A percentile compares a stretch with the other conserved stretches of the same genome.
These are phyloP conservation scores for Penicillium lagena DNA, from an alignment of 495 filamentous ascomycete genomes.

Conservation along the genomic window DNA sequence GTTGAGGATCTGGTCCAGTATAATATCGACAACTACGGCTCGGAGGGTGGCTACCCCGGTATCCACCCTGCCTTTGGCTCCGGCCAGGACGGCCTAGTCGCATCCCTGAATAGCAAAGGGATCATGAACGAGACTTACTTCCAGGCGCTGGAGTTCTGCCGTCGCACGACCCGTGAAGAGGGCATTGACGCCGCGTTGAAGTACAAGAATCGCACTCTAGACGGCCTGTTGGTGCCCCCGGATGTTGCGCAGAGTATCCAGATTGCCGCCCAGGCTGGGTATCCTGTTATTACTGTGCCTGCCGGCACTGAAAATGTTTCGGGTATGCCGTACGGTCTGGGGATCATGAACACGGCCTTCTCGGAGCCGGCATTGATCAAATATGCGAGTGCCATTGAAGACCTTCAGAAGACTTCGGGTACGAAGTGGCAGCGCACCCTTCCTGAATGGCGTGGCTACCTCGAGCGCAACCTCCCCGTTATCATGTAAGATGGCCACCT, in stretches of 20 bases:
- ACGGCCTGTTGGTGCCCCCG: conserved; percentile 59
- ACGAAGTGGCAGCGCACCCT: conserved; percentile 35
- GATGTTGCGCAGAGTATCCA: conserved; percentile 58
- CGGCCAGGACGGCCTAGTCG: conserved; percentile 65
- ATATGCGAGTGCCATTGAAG: conserved; percentile 65
- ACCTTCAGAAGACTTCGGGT: conserved; percentile 39
- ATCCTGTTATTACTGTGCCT: conserved; percentile 65
- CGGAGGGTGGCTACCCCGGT: conserved; percentile 62
- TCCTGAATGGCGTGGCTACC: conserved; percentile 49
- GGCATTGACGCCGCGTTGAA: conserved; percentile 63
- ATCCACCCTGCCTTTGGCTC: conserved; percentile 60
- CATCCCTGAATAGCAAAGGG: conserved; percentile 51
- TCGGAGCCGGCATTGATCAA: conserved; percentile 54
- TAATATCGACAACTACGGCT: conserved; percentile 58
- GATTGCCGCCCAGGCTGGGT: conserved; percentile 53
- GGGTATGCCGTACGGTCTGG: conserved; percentile 67
- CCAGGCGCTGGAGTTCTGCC: conserved; percentile 56
- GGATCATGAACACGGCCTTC: conserved; percentile 60
- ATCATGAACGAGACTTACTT: conserved; percentile 60
- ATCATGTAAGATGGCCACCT: conserved; percentile 12
- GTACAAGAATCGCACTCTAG: conserved; percentile 40
- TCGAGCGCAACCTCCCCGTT: conserved; percentile 44
- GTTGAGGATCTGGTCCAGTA: conserved; percentile 64
- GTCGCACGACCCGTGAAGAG: conserved; percentile 49
- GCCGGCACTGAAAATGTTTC: conserved; percentile 45